Percentiles rank a stretch among this genome's conserved stretches.
These are phyloP conservation scores for Urochloa ruziziensis DNA, from an alignment of 176 grass and related monocot species.

Conservation along the genomic window DNA sequence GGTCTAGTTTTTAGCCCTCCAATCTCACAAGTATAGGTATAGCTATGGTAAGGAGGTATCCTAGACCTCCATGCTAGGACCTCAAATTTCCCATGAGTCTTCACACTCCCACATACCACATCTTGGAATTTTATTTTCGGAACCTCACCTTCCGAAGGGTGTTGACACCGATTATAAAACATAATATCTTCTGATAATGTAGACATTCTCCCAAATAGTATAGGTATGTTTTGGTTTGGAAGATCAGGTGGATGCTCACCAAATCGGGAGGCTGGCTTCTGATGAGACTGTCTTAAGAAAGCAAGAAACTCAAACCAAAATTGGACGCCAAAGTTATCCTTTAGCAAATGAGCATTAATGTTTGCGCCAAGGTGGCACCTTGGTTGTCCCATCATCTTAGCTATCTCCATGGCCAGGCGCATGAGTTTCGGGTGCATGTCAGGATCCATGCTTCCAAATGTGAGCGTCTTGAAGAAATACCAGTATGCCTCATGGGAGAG, in stretches of 20 bases:
- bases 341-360: neutral
- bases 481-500: neutral
- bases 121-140: neutral
- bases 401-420: neutral
- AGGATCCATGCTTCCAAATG: neutral
- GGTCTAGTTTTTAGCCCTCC: too few relatives aligned
- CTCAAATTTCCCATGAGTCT: too few relatives aligned
- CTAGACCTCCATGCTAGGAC: too few relatives aligned
- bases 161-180: neutral
- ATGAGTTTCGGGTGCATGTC: neutral
- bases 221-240: neutral
- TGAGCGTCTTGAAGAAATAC: slow-evolving; percentile 9
- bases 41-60: too few relatives aligned
- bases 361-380: neutral
- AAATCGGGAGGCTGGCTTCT: neutral
- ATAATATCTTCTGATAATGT: neutral
- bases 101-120: neutral
- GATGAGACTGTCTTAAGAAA: neutral
- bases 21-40: too few relatives aligned
- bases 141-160: neutral
- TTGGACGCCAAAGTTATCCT: neutral
- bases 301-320: neutral
- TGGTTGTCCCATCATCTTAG: neutral
- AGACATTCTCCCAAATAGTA: neutral
- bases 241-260: neutral